These are phyloP conservation scores for Leccinellum rugosiceps DNA, from an alignment of 768 basidiomycete species.

Conservation along the genomic window DNA sequence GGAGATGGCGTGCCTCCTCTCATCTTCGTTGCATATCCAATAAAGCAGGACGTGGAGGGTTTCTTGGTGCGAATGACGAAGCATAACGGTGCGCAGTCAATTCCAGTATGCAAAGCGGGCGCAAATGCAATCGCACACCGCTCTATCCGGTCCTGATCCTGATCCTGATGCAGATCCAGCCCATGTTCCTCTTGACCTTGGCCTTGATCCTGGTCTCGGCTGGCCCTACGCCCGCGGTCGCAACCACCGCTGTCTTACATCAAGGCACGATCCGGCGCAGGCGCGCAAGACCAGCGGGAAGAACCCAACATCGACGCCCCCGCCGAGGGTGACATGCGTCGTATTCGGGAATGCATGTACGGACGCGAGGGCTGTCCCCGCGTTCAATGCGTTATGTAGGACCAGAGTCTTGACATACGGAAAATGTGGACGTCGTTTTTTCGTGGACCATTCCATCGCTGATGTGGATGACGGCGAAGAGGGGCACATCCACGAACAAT, in stretches of 20 bases:
- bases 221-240: not conserved
- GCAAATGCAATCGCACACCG: conserved; percentile 2
- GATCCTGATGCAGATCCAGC: not conserved
- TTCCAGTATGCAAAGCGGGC: conserved; percentile 17
- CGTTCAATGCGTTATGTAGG: conserved; percentile 24
- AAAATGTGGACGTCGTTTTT: conserved; percentile 21
- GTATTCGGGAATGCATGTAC: conserved; percentile 25
- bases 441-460: not conserved
- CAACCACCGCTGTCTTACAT: not conserved
- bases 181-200: not conserved
- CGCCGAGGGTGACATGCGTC: conserved; percentile 22
- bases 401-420: conserved; percentile 27
- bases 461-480: not conserved
- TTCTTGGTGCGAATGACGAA: conserved; percentile 23
- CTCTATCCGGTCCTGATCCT: not conserved
- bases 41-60: conserved; percentile 18
- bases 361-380: conserved; percentile 22
- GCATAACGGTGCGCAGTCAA: conserved; percentile 16
- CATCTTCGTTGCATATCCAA: conserved; percentile 17
- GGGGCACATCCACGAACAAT: conserved; percentile 19
- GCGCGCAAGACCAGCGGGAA: conserved; percentile 19
- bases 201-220: not conserved
- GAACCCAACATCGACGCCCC: conserved; percentile 25
- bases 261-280: not conserved
- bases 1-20: conserved; percentile 8